These are phyloP conservation scores for Iris pallida DNA, from an alignment of 116 monocot species.

Conservation along the genomic window DNA sequence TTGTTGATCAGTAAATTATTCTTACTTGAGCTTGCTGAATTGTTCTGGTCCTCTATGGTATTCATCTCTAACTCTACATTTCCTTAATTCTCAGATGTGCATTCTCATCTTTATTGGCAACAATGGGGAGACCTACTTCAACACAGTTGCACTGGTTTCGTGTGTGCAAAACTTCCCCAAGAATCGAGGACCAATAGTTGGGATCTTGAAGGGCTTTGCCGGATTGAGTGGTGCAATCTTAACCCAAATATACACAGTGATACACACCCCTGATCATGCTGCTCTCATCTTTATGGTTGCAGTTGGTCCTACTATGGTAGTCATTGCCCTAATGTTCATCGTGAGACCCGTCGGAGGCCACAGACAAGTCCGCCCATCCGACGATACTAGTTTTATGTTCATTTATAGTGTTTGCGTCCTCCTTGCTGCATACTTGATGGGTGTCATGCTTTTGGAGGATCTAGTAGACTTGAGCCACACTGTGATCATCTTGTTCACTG, in stretches of 20 bases:
- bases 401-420: conserved; percentile 61
- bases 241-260: conserved; percentile 59
- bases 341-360: conserved; percentile 68
- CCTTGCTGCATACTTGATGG: conserved; percentile 76
- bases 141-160: conserved; percentile 70
- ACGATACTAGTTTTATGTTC: conserved; percentile 46
- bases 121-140: conserved; percentile 90
- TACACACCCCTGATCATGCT: conserved; percentile 49
- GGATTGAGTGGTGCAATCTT: conserved; percentile 82
- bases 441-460: conserved; percentile 78
- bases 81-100: conserved; percentile 56
- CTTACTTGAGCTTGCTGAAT: too few species aligned
- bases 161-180: conserved; percentile 84
- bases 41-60: too few species aligned
- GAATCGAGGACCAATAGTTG: conserved; percentile 68
- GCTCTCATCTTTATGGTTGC: conserved; percentile 72
- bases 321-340: conserved; percentile 66
- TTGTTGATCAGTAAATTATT: too few species aligned
- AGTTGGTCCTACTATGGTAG: conserved; percentile 60
- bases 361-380: conserved; percentile 51
- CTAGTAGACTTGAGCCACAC: conserved; percentile 46
- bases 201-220: conserved; percentile 76
- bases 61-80: too few species aligned
- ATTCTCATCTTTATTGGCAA: conserved; percentile 73
- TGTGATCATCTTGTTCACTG: conserved; percentile 42